Conservation (phyloP, 306 rosid genomes). For the Styphnolobium japonicum region DNA sequence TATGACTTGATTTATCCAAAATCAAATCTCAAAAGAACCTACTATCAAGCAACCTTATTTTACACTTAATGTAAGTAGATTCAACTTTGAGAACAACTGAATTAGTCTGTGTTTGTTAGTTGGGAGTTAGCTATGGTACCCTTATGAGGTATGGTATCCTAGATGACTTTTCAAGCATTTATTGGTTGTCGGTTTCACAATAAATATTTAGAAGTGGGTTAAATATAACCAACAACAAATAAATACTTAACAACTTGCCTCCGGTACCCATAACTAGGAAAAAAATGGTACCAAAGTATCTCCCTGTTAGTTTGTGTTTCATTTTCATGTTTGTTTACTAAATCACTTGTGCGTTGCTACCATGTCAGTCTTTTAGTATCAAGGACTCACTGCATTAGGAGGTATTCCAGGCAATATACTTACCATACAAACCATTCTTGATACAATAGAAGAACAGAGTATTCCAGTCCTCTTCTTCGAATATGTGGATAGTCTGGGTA, state of each 20-base stretch:
- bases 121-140: no score
- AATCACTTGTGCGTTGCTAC: not conserved
- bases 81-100: no score
- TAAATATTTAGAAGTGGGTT: no score
- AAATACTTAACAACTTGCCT: no score
- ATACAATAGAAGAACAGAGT: slow-evolving; percentile 22
- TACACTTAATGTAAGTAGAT: not conserved
- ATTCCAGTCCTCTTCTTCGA: not conserved
- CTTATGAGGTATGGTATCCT: no score
- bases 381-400: not conserved
- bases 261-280: no score
- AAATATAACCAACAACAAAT: no score
- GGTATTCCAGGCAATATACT: not conserved
- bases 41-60: no score
- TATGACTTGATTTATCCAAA: not conserved
- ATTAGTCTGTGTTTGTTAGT: no score
- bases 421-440: slow-evolving; percentile 28
- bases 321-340: not conserved
- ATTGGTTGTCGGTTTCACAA: no score
- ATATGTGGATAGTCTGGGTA: not conserved
- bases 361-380: not conserved
- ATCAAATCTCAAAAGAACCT: not conserved
- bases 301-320: not conserved
- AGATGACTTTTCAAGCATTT: no score
- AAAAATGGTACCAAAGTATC: no score